Base-by-base conservation (phyloP, 169 alveolate species). In the Eimeria brunetti region DNA sequence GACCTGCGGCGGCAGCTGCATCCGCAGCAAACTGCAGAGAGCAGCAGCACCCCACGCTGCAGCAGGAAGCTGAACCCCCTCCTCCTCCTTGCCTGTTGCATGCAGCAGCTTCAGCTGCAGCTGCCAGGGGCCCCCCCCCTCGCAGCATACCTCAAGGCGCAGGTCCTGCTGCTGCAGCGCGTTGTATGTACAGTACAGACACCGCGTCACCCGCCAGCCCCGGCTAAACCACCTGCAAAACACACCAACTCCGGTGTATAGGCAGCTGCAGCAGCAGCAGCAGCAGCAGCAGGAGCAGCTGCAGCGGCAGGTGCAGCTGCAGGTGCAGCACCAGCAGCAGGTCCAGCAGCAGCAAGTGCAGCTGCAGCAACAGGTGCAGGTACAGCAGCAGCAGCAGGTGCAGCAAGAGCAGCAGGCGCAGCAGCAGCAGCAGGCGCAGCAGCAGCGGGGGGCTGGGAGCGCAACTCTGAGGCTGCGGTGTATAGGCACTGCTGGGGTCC, bases 101-200 rank as follows among this genome's bases (percentile, higher is more conserved):
- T 69, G 51, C 81, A 69, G 22, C 41, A 69, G 81, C 51, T 69
- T 30, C 64, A 41, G 81, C 60, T 86, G 64, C 9, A 33, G 22
- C 83, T 38, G 62, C 44, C 30, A 30, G 41, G 38, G 49, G 67
- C 36, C 38, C 78, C 81, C 64, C 49, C 60, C 58, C 30, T 44
- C 20, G 41, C 93, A 69, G 5, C 22, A 69, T 8, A 69, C 9
- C 64, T 86, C 93, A 22, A 86, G 58, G 49, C 93, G 93, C n/a
- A 86, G 62, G 64, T 86, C 93, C n/a, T 53, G 78, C 46, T 86
- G 93, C 33, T 86, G 93, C n/a, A 86, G 67, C 27, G 69, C 93
- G 36, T 86, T 69, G 64, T 53, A 86, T 14, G 93, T 86, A 44
- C 93, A 86, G 81, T 86, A 86, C 64, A 86, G 22, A 16, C 93